Percentiles rank a stretch among this genome's conserved stretches.
Conservation (phyloP, 495 filamentous ascomycete species). For the Zalerion maritima region DNA sequence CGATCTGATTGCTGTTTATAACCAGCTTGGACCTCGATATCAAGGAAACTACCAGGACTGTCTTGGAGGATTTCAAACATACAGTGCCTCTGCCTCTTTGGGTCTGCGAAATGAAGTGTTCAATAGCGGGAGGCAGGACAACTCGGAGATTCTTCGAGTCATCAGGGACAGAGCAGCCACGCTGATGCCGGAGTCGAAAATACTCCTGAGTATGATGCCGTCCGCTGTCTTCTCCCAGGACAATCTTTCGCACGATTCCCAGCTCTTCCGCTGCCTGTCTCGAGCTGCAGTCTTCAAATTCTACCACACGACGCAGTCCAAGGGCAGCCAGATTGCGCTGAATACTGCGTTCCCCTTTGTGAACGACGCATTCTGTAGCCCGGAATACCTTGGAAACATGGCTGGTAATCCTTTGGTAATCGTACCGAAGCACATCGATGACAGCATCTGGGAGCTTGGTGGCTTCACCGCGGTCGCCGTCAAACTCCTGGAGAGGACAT, state of each 20-base stretch:
- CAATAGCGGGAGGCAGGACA: conserved; percentile 81
- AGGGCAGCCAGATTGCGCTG: conserved; percentile 64
- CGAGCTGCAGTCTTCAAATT: conserved; percentile 58
- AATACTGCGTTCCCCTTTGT: conserved; percentile 80
- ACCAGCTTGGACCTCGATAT: conserved; percentile 78
- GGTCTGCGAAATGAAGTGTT: conserved; percentile 84
- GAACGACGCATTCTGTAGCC: conserved; percentile 68
- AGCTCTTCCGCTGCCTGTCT: conserved; percentile 62
- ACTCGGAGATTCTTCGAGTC: conserved; percentile 78
- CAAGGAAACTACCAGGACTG: conserved; percentile 94
- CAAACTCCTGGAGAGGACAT: conserved; percentile 65
- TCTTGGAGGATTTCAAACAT: conserved; percentile 91
- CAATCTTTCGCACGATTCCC: conserved; percentile 56
- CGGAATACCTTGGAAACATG: conserved; percentile 66
- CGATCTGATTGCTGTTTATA: conserved; percentile 81
- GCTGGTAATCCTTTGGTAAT: conserved; percentile 74
- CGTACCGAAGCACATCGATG: conserved; percentile 69
- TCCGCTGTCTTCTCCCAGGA: conserved; percentile 63
- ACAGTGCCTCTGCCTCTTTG: conserved; percentile 81
- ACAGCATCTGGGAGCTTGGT: conserved; percentile 81
- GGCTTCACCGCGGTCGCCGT: conserved; percentile 75
- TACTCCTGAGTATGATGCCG: conserved; percentile 77
- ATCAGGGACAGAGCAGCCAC: conserved; percentile 69
- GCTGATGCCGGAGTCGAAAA: conserved; percentile 64
- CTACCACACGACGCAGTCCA: conserved; percentile 53